phyloP scores from a whole-genome alignment of 768 basidiomycete genomes.

The Tephrocybe rancida region DNA sequence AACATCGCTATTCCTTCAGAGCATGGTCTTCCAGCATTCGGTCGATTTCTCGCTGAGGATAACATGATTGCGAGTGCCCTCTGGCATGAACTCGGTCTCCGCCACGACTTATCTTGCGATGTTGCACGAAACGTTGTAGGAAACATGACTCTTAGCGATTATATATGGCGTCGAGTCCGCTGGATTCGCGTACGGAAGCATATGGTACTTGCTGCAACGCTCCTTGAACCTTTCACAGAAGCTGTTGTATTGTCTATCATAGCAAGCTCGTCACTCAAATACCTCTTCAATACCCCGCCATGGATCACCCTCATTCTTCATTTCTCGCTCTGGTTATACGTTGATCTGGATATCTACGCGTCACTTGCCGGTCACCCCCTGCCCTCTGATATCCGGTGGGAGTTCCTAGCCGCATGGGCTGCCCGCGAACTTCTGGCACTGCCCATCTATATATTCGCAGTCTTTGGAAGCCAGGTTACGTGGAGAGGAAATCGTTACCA shows the following conservation, averaged over 20 bases:
- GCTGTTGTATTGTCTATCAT: conserved; percentile 71
- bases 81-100: conserved; percentile 90
- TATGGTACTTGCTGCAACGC: conserved; percentile 86
- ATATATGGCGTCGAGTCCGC: conserved; percentile 85
- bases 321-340: conserved; percentile 66
- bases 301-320: conserved; percentile 63
- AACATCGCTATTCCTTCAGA: conserved; percentile 24
- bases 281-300: conserved; percentile 50
- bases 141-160: conserved; percentile 82
- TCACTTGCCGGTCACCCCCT: conserved; percentile 73
- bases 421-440: conserved; percentile 81
- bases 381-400: conserved; percentile 45
- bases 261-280: conserved; percentile 54
- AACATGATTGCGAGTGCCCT: conserved; percentile 94
- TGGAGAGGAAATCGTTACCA: conserved; percentile 88
- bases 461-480: conserved; percentile 77
- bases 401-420: conserved; percentile 79
- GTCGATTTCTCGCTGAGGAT: conserved; percentile 93
- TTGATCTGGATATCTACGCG: conserved; percentile 83
- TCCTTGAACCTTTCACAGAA: conserved; percentile 94
- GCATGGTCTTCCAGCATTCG: conserved; percentile 78
- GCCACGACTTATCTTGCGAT: conserved; percentile 91
- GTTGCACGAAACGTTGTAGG: conserved; percentile 89
- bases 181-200: conserved; percentile 98
- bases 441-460: conserved; percentile 85